A percentile compares a stretch with the other conserved stretches of the same genome.
These are phyloP conservation scores for Jaltomata sinuosa DNA, from an alignment of 257 asterid species.

Conservation along the genomic window DNA sequence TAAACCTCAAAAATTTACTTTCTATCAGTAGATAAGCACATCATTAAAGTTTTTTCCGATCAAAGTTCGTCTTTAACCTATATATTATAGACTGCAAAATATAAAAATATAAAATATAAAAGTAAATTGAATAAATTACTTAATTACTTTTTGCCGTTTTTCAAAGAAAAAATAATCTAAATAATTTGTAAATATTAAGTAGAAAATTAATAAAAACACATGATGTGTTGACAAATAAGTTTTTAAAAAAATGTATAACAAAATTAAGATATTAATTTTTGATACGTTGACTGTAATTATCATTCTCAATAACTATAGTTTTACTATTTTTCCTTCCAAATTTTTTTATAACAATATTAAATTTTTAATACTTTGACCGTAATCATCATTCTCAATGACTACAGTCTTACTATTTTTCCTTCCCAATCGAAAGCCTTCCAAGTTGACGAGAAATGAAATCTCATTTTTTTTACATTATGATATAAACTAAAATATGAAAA, in stretches of 20 bases:
- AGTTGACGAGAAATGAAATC: too few relatives aligned
- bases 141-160: not conserved
- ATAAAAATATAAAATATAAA: not conserved
- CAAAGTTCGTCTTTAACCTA: too few relatives aligned
- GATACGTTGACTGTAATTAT: not conserved
- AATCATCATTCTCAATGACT: not conserved
- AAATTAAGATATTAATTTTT: not conserved
- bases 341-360: too few relatives aligned
- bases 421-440: not conserved
- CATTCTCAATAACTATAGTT: not conserved
- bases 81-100: too few relatives aligned
- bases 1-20: not conserved
- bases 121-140: not conserved
- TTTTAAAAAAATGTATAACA: too few relatives aligned
- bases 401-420: not conserved
- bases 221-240: not conserved
- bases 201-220: not conserved
- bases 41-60: too few relatives aligned
- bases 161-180: too few relatives aligned
- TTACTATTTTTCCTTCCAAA: not conserved
- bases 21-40: not conserved
- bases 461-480: too few relatives aligned
- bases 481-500: too few relatives aligned
- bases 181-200: not conserved
- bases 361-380: not conserved